Evolutionary conservation across 2,329 filamentous ascomycete genomes (phyloP), one percentile per base, ranked within the genome.

Genomic region (Gliomastix tumulicola): DNA sequence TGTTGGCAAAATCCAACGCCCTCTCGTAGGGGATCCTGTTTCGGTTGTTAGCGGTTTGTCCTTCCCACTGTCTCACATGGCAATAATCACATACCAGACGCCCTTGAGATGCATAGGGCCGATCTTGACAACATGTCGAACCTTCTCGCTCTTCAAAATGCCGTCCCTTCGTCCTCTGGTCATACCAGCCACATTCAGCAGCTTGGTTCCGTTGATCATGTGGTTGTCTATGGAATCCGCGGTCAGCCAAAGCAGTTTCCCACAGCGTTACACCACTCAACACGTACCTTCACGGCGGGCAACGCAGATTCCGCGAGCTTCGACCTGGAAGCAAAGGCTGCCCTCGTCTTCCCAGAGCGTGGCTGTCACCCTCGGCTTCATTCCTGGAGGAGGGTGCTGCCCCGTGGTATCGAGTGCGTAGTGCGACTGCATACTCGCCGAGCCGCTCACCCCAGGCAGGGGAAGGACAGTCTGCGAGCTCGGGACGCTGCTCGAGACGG

Each of bases 21-120:
- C 92, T 83, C 50, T 97, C 92, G 51, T 94, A 97, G 3, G 92
- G 92, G 53, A 98, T 98, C 89, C 89, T 96, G 49, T 41, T 45
- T 45, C 44, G 43, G 59, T n/a, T n/a, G n/a, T n/a, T n/a, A n/a
- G n/a, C n/a, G n/a, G n/a, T n/a, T n/a, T n/a, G n/a, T n/a, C n/a
- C n/a, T n/a, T n/a, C n/a, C n/a, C 27, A n/a, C 18, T 49, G 46
- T 46, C 39, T 50, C 35, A 44, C 19, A 35, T 19, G 15, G 34
- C 37, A 22, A 37, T 28, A n/a, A 30, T n/a, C 40, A 68, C 84
- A 67, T 73, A 94, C 88, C 89, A 95, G 47, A 95, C 89, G 54
- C 92, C 92, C 67, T 98, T 98, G 31, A 98, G 67, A 57, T 97
- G 92, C 92, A 98, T 98, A 5, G 92, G 92, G 0, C 92, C 92